Percentiles rank a stretch among this genome's conserved stretches.
Conservation (phyloP, 78 protist genomes). For the Ministeria vibrans region DNA sequence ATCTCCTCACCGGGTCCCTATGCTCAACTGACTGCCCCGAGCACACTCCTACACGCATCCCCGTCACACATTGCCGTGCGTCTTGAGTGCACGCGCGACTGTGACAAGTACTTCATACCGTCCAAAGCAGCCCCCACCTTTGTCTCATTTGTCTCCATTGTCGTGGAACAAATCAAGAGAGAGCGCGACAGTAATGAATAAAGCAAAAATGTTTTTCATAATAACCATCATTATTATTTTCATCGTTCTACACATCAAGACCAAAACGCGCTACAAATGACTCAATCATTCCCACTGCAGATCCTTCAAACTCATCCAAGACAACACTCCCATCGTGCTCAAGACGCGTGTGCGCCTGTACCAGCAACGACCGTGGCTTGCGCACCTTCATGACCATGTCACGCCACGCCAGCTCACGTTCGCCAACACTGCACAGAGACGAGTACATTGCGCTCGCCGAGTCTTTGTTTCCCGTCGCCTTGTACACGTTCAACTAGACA, state of each 20-base stretch:
- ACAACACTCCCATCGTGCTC: constrained; percentile 10
- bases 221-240: not conserved
- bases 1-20: no score
- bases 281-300: constrained; percentile 16
- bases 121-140: no score
- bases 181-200: no score
- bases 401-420: constrained; percentile 17
- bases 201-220: no score
- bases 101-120: no score
- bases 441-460: not conserved
- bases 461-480: not conserved
- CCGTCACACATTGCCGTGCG: no score
- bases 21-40: no score
- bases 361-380: constrained; percentile 48
- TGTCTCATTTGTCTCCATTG: no score
- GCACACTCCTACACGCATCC: no score
- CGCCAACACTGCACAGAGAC: constrained; percentile 26
- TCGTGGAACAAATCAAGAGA: no score
- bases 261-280: constrained; percentile 36
- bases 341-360: constrained; percentile 33
- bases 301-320: constrained; percentile 15
- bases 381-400: not conserved
- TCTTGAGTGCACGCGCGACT: no score
- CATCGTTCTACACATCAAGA: not conserved
- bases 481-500: not conserved